Evolutionary conservation across 2,329 filamentous ascomycete genomes (phyloP).

Genomic region (Scleromitrula shiraiana): DNA sequence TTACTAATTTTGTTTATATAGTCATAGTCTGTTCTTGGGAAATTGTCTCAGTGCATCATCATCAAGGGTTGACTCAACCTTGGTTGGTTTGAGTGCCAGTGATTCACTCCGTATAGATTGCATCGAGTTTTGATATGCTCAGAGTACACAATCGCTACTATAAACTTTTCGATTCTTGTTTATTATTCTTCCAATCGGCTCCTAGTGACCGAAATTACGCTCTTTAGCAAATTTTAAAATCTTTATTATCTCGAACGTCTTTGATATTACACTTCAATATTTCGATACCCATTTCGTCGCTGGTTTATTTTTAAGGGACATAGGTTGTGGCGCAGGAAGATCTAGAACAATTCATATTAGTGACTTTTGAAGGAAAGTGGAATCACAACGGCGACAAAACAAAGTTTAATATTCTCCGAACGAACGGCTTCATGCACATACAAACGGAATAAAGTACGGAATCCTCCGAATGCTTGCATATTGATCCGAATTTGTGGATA

Average conservation of each 20-base stretch:
- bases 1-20: constrained; percentile 12
- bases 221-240: constrained; percentile 21
- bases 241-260: constrained; percentile 16
- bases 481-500: constrained; percentile 14
- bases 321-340: constrained; percentile 1
- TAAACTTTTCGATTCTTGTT: constrained; percentile 19
- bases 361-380: background rate
- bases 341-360: background rate
- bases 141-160: constrained; percentile 13
- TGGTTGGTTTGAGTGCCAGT: no score
- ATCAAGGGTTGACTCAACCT: no score
- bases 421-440: constrained; percentile 28
- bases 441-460: constrained; percentile 21
- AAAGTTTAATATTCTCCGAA: constrained; percentile 3
- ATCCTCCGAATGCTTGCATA: constrained; percentile 18
- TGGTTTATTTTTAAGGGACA: constrained; percentile 7
- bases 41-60: background rate
- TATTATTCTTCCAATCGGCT: constrained; percentile 20
- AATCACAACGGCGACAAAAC: no score
- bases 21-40: background rate
- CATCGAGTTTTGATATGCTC: constrained; percentile 16
- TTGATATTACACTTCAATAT: constrained; percentile 11
- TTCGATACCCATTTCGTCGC: constrained; percentile 5
- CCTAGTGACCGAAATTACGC: constrained; percentile 25
- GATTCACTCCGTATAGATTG: constrained; percentile 9